Evolutionary conservation across 768 basidiomycete species (phyloP).

Genomic region (Rhodotorula taiwanensis): DNA sequence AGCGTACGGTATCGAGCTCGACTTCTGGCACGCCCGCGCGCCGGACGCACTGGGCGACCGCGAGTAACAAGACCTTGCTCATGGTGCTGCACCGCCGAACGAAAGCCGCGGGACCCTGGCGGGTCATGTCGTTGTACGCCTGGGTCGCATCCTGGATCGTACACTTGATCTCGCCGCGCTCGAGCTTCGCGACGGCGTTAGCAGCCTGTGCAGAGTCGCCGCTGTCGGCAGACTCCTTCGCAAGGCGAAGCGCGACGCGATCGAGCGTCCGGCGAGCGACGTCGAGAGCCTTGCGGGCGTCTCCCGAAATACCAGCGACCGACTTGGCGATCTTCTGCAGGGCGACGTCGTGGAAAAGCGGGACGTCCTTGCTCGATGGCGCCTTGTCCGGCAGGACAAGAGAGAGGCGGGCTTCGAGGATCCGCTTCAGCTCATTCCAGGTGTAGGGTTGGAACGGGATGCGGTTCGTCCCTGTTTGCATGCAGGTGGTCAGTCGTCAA

Average conservation of each 20-base stretch:
- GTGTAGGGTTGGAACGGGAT: constrained; percentile 90
- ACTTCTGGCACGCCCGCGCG: constrained; percentile 39
- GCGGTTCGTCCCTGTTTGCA: constrained; percentile 65
- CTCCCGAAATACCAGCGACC: constrained; percentile 77
- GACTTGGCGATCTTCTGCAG: constrained; percentile 77
- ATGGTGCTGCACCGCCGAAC: constrained; percentile 34
- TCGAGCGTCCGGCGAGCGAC: constrained; percentile 57
- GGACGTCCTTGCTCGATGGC: constrained; percentile 38
- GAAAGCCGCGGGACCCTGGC: constrained; percentile 35
- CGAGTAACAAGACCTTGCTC: constrained; percentile 41
- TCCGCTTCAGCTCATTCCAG: constrained; percentile 67
- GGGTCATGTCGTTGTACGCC: constrained; percentile 41
- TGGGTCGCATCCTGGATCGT: constrained; percentile 38
- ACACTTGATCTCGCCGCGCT: constrained; percentile 24
- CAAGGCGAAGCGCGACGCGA: constrained; percentile 15
- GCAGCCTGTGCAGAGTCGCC: background rate
- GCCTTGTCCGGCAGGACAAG: constrained; percentile 47
- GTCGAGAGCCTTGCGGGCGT: constrained; percentile 86
- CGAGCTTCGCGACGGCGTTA: background rate
- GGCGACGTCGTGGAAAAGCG: constrained; percentile 58
- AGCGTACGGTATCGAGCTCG: constrained; percentile 38
- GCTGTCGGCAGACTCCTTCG: background rate
- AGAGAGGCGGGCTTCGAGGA: constrained; percentile 72
- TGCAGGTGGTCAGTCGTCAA: background rate
- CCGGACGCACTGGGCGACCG: constrained; percentile 36